Evolutionary conservation across 805 yeast species (phyloP).

Genomic region (Lipomyces yamanashiensis): DNA sequence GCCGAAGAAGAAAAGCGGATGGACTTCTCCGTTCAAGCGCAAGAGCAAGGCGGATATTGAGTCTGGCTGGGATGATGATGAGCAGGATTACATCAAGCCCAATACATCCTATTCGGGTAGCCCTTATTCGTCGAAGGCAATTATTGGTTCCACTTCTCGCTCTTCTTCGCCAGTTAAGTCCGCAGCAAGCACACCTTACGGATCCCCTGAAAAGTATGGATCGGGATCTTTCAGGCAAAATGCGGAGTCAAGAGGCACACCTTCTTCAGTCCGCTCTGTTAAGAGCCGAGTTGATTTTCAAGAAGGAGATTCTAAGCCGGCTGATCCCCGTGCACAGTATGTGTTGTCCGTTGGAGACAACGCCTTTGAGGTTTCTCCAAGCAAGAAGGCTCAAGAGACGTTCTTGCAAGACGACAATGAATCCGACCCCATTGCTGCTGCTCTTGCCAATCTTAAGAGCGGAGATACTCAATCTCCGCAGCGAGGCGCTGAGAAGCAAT

Average conservation of each 20-base stretch:
- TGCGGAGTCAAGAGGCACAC: conserved; percentile 3
- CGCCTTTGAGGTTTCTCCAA: conserved; percentile 23
- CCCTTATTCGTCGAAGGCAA: not conserved
- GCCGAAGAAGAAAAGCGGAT: conserved; percentile 40
- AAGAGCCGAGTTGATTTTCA: not conserved
- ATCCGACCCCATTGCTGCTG: conserved; percentile 60
- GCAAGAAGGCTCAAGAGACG: not conserved
- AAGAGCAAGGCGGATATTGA: conserved; percentile 45
- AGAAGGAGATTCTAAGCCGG: conserved; percentile 6
- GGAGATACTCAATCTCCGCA: conserved; percentile 15
- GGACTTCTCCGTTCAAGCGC: conserved; percentile 53
- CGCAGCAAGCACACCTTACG: not conserved
- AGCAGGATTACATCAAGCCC: not conserved
- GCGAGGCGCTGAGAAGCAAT: conserved; percentile 16
- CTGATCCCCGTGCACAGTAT: conserved; percentile 28
- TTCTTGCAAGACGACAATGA: not conserved
- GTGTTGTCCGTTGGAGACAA: conserved; percentile 35
- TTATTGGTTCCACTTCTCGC: not conserved
- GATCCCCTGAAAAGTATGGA: conserved; percentile 1
- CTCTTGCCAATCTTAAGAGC: conserved; percentile 52
- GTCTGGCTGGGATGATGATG: conserved; percentile 38
- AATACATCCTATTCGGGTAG: not conserved
- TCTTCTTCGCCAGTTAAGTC: conserved; percentile 12
- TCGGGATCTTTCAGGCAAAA: conserved; percentile 1
- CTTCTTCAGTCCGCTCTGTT: not conserved